These are phyloP conservation scores for Infundibulicybe gibba DNA, from an alignment of 768 basidiomycete species.

Conservation along the genomic window DNA sequence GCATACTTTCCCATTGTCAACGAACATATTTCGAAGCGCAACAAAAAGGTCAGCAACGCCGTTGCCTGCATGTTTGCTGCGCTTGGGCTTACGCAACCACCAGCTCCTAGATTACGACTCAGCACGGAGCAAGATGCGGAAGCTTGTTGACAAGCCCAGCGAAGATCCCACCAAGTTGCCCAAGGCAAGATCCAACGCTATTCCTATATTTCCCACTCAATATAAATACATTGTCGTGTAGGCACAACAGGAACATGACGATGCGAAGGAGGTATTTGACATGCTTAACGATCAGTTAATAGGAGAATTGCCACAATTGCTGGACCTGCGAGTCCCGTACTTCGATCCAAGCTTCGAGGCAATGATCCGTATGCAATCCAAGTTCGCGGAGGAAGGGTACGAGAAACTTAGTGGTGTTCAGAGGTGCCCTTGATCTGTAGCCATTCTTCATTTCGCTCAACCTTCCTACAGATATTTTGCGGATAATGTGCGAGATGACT, in stretches of 20 bases:
- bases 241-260: slow-evolving; percentile 96
- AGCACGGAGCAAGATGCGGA: slow-evolving; percentile 85
- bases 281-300: slow-evolving; percentile 91
- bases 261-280: slow-evolving; percentile 91
- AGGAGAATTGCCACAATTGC: slow-evolving; percentile 83
- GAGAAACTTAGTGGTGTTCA: slow-evolving; percentile 96
- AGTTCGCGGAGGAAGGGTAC: slow-evolving; percentile 98
- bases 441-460: not conserved
- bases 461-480: slow-evolving; percentile 67
- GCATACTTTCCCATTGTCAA: slow-evolving; percentile 93
- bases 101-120: slow-evolving; percentile 96
- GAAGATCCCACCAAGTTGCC: slow-evolving; percentile 93
- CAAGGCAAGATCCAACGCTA: slow-evolving; percentile 42
- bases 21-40: slow-evolving; percentile 89
- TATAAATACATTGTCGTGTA: slow-evolving; percentile 23
- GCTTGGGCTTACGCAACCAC: not conserved
- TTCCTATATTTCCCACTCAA: not conserved
- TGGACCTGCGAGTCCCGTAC: slow-evolving; percentile 95
- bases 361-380: slow-evolving; percentile 97
- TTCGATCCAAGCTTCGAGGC: slow-evolving; percentile 99
- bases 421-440: slow-evolving; percentile 40
- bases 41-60: slow-evolving; percentile 76
- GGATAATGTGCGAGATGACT: slow-evolving; percentile 91
- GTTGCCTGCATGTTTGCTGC: not conserved
- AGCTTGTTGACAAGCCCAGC: slow-evolving; percentile 86